A percentile compares a stretch with the other conserved stretches of the same genome.
These are phyloP conservation scores for Ganoderma lingzhi DNA, from an alignment of 1,284 basidiomycete species.

Conservation along the genomic window DNA sequence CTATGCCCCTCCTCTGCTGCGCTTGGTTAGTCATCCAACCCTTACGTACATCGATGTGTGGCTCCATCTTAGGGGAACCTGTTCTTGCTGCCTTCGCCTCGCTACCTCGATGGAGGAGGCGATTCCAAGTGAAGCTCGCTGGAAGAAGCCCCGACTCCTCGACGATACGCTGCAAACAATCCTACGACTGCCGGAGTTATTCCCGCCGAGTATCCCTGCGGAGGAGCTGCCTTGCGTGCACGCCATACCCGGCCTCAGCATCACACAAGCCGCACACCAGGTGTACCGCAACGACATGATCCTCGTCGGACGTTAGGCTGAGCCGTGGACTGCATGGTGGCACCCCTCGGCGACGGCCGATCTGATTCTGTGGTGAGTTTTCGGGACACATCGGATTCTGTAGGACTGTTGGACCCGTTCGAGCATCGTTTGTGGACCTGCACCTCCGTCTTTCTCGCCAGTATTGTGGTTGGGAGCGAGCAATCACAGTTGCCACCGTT, in stretches of 20 bases:
- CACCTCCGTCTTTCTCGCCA: no score
- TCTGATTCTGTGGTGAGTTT: background rate
- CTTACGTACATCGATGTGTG: constrained; percentile 22
- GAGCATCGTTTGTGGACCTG: no score
- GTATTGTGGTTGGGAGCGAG: no score
- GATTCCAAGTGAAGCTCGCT: constrained; percentile 8
- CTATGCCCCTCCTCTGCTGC: constrained; percentile 5
- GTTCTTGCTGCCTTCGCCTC: background rate
- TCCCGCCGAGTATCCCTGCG: constrained; percentile 16
- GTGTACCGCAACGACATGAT: constrained; percentile 15
- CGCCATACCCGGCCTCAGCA: constrained; percentile 10
- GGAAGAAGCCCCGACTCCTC: constrained; percentile 26
- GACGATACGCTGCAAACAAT: constrained; percentile 17
- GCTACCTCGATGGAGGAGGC: background rate
- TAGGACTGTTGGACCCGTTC: no score
- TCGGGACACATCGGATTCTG: no score
- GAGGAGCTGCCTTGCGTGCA: constrained; percentile 17
- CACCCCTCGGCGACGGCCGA: background rate
- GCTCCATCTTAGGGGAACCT: constrained; percentile 1
- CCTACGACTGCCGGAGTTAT: constrained; percentile 9
- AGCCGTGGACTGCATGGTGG: background rate
- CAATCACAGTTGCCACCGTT: no score
- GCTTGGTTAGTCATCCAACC: constrained; percentile 16
- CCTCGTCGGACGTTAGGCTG: no score
- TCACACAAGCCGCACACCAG: constrained; percentile 16